Evolutionary conservation across 805 yeast genomes (phyloP).

Genomic region (Candida boleticola): DNA sequence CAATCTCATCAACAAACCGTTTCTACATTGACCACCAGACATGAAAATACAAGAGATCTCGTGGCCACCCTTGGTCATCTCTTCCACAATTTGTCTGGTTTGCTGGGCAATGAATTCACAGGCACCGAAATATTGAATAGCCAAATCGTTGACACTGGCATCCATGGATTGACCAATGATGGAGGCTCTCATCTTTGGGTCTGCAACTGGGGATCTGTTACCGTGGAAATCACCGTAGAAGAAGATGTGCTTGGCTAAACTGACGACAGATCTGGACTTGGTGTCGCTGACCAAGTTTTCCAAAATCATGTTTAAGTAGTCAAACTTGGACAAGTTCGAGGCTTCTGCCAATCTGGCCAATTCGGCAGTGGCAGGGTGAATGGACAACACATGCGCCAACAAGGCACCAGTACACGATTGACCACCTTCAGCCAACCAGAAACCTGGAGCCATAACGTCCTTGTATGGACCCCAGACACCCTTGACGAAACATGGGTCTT

Average conservation of each 20-base stretch:
- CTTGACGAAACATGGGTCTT: constrained; percentile 81
- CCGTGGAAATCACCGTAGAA: constrained; percentile 97
- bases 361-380: constrained; percentile 85
- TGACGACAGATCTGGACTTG: constrained; percentile 67
- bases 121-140: constrained; percentile 84
- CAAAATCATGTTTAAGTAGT: constrained; percentile 71
- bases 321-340: constrained; percentile 73
- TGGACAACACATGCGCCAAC: constrained; percentile 79
- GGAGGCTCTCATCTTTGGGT: constrained; percentile 87
- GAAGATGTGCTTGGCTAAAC: constrained; percentile 80
- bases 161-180: constrained; percentile 95
- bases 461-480: constrained; percentile 99
- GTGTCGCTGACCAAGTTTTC: constrained; percentile 60
- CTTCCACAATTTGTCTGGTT: constrained; percentile 90
- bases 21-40: constrained; percentile 97
- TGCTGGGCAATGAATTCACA: constrained; percentile 98
- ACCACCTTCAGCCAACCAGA: constrained; percentile 99
- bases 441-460: constrained; percentile 85
- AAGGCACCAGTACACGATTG: constrained; percentile 96
- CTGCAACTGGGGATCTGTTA: constrained; percentile 96
- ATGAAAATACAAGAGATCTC: constrained; percentile 71
- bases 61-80: constrained; percentile 82
- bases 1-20: constrained; percentile 81
- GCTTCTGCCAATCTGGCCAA: constrained; percentile 65
- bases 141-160: constrained; percentile 76